Percentiles rank a stretch among this genome's conserved stretches.
Evolutionary conservation across 495 filamentous ascomycete genomes (phyloP).

Genomic region (Penicillium lividum): DNA sequence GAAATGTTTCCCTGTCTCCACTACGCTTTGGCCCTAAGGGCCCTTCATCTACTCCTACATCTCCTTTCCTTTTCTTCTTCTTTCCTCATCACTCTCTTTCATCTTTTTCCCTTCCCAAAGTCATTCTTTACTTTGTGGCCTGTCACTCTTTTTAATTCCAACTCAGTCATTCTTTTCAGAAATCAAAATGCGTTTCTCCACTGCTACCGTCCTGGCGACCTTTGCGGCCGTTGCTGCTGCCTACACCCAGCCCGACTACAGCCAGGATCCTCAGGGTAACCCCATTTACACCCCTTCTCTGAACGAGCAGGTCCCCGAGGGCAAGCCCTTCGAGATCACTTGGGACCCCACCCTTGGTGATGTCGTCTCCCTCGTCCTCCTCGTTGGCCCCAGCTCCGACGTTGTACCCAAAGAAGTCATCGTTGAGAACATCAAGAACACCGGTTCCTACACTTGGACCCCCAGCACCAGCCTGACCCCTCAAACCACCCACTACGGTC

Average conservation of each 20-base stretch:
- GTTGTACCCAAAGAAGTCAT: constrained; percentile 58
- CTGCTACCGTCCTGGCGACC: constrained; percentile 45
- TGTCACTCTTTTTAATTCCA: constrained; percentile 18
- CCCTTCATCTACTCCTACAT: constrained; percentile 8
- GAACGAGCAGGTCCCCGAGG: constrained; percentile 54
- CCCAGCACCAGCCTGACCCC: constrained; percentile 48
- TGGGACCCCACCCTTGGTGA: constrained; percentile 54
- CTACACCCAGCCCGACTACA: constrained; percentile 52
- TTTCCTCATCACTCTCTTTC: constrained; percentile 18
- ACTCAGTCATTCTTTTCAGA: constrained; percentile 28
- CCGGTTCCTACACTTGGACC: constrained; percentile 59
- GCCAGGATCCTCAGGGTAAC: constrained; percentile 54
- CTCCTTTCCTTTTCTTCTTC: constrained; percentile 14
- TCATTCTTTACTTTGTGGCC: constrained; percentile 25
- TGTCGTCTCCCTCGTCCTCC: constrained; percentile 61
- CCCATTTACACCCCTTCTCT: constrained; percentile 55
- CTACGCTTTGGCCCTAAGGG: constrained; percentile 17
- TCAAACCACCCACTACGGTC: constrained; percentile 60
- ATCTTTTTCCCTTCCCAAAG: constrained; percentile 17
- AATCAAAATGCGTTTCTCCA: constrained; percentile 55
- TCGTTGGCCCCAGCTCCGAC: constrained; percentile 60
- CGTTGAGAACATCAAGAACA: constrained; percentile 58
- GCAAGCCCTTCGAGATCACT: constrained; percentile 59
- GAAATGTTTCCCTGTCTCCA: constrained; percentile 4
- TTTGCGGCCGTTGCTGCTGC: constrained; percentile 55